These are phyloP conservation scores for Naganishia sp. DNA, from an alignment of 1,284 basidiomycete species.

Conservation along the genomic window DNA sequence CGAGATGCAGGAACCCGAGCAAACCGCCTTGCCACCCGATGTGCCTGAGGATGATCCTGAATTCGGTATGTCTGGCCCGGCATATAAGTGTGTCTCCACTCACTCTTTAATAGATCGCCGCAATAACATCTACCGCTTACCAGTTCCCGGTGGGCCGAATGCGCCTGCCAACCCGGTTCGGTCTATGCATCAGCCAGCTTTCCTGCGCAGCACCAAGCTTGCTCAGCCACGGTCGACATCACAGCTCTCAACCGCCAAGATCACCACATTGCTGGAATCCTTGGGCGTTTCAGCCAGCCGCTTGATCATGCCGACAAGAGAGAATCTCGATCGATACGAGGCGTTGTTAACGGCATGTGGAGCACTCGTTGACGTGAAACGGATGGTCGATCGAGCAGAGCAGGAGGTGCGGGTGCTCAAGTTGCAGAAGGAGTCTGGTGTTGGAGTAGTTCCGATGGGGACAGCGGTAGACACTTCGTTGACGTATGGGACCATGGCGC, in stretches of 20 bases:
- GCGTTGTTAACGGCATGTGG: conserved; percentile 69
- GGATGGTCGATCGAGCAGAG: conserved; percentile 78
- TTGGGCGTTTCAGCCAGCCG: conserved; percentile 70
- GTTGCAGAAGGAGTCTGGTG: conserved; percentile 61
- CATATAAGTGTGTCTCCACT: conserved; percentile 2
- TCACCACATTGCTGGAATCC: conserved; percentile 72
- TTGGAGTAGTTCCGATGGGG: not conserved
- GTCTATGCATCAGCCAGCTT: conserved; percentile 65
- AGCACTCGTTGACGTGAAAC: conserved; percentile 79
- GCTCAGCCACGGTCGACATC: conserved; percentile 65
- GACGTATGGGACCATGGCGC: not conserved
- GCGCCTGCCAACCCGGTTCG: conserved; percentile 34
- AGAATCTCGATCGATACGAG: conserved; percentile 73
- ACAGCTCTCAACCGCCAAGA: conserved; percentile 63
- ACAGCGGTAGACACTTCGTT: too few species aligned
- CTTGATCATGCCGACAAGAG: conserved; percentile 86
- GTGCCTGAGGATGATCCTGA: conserved; percentile 40
- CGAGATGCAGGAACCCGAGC: conserved; percentile 11
- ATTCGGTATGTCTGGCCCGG: conserved; percentile 37
- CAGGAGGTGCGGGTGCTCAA: conserved; percentile 74
- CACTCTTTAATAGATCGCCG: conserved; percentile 38
- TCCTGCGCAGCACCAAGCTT: conserved; percentile 78
- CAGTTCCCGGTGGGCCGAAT: conserved; percentile 28
- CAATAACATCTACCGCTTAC: conserved; percentile 51
- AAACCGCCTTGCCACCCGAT: not conserved